Evolutionary conservation across 108 stramenopile genomes (phyloP).

Genomic region (Cyclotella sp.): DNA sequence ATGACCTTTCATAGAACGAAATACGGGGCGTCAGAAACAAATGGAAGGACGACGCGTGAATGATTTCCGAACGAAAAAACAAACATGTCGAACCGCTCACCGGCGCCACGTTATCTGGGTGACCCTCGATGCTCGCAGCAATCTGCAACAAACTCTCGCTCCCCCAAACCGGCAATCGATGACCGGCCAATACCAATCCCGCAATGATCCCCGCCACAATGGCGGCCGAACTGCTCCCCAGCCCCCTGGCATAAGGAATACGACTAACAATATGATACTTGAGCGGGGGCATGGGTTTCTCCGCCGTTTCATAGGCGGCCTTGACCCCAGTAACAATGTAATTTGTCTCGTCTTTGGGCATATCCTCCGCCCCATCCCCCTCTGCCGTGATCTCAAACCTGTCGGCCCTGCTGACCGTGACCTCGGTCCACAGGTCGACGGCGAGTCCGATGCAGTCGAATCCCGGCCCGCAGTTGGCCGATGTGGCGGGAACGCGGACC

Average conservation of each 20-base stretch:
- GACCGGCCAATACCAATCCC: slow-evolving; percentile 96
- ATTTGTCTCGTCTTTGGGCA: slow-evolving; percentile 92
- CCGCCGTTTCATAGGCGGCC: slow-evolving; percentile 94
- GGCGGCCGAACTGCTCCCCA: slow-evolving; percentile 96
- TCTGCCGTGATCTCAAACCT: slow-evolving; percentile 92
- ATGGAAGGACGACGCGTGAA: neutral
- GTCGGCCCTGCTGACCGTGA: slow-evolving; percentile 90
- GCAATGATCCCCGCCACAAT: slow-evolving; percentile 99
- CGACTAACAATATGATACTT: slow-evolving; percentile 92
- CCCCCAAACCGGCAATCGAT: slow-evolving; percentile 95
- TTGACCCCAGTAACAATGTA: slow-evolving; percentile 91
- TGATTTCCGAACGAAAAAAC: too few relatives aligned
- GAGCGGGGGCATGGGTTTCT: slow-evolving; percentile 91
- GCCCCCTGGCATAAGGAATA: slow-evolving; percentile 95
- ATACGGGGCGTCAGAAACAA: neutral
- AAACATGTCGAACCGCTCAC: slow-evolving; percentile 41
- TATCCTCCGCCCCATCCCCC: slow-evolving; percentile 87
- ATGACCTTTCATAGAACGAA: slow-evolving; percentile 54
- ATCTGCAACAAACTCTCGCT: slow-evolving; percentile 96
- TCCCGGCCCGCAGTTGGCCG: slow-evolving; percentile 98
- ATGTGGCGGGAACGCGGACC: slow-evolving; percentile 97
- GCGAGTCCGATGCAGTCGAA: slow-evolving; percentile 98
- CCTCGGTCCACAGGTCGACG: slow-evolving; percentile 98
- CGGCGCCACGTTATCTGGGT: slow-evolving; percentile 99
- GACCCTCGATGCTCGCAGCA: slow-evolving; percentile 97